A percentile compares a stretch with the other conserved stretches of the same genome.
These are phyloP conservation scores for Chlorella vulgaris DNA, from an alignment of 139 green algal genomes.

Conservation along the genomic window DNA sequence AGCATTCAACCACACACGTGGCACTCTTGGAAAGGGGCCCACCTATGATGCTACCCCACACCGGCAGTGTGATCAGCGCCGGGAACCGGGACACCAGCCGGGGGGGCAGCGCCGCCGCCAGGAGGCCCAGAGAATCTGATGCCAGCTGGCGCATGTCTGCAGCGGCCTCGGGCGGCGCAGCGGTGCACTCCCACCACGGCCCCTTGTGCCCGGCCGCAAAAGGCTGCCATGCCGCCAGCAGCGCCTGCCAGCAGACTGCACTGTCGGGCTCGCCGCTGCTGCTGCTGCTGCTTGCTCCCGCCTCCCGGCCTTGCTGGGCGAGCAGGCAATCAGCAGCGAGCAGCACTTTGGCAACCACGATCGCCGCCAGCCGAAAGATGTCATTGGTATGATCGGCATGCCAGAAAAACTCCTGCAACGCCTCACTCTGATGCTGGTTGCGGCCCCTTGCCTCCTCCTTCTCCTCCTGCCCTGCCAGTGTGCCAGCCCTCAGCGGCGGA, in stretches of 20 bases:
- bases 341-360: slow-evolving; percentile 44
- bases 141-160: slow-evolving; percentile 71
- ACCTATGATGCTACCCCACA: slow-evolving; percentile 77
- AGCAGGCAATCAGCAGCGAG: slow-evolving; percentile 42
- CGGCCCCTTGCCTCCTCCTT: too few species aligned
- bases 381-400: slow-evolving; percentile 77
- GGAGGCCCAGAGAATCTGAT: slow-evolving; percentile 73
- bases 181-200: slow-evolving; percentile 88
- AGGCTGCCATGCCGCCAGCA: slow-evolving; percentile 76
- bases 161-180: slow-evolving; percentile 72
- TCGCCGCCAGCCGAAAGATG: slow-evolving; percentile 73
- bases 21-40: too few species aligned
- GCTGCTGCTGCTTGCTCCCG: background rate
- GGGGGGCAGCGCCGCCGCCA: slow-evolving; percentile 56
- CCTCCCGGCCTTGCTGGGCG: background rate
- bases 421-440: slow-evolving; percentile 33
- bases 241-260: slow-evolving; percentile 34
- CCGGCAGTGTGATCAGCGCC: slow-evolving; percentile 66
- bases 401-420: slow-evolving; percentile 55
- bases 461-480: too few species aligned
- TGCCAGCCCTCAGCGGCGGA: too few species aligned
- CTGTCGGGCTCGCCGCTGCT: slow-evolving; percentile 2
- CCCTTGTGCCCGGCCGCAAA: slow-evolving; percentile 78
- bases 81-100: slow-evolving; percentile 41
- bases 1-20: too few species aligned